A percentile compares a stretch with the other conserved stretches of the same genome.
These are phyloP conservation scores for Tetrastigma voinierianum DNA, from an alignment of 164 flowering plant genomes.

Conservation along the genomic window DNA sequence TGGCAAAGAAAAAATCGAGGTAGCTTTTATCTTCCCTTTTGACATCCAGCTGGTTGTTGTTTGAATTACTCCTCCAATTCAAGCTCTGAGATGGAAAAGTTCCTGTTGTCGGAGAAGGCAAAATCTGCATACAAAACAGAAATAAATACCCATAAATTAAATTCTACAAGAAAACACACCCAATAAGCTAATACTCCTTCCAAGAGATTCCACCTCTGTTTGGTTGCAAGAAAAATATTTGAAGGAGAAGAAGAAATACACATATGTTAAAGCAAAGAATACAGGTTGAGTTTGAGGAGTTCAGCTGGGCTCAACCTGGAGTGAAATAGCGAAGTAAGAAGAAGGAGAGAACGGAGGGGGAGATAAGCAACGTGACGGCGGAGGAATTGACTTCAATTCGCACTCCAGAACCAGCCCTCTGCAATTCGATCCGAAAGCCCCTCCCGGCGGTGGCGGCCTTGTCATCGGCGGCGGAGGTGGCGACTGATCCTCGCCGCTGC, in stretches of 20 bases:
- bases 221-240: no score
- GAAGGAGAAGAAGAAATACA: background rate
- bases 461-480: background rate
- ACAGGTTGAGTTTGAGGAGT: slow-evolving; percentile 63
- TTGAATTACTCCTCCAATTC: slow-evolving; percentile 40
- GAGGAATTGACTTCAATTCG: slow-evolving; percentile 63
- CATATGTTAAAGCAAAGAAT: slow-evolving; percentile 42
- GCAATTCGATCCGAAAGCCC: slow-evolving; percentile 35
- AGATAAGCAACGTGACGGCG: slow-evolving; percentile 52
- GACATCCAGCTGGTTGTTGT: slow-evolving; percentile 22
- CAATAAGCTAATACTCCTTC: background rate
- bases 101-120: slow-evolving; percentile 74
- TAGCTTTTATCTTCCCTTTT: slow-evolving; percentile 35
- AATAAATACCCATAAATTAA: slow-evolving; percentile 2
- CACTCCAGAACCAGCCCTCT: slow-evolving; percentile 43
- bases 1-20: slow-evolving; percentile 56
- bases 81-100: slow-evolving; percentile 38
- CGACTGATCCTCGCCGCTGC: slow-evolving; percentile 4
- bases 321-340: slow-evolving; percentile 59
- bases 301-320: slow-evolving; percentile 57
- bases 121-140: slow-evolving; percentile 29
- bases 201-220: background rate
- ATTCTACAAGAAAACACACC: background rate
- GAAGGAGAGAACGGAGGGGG: slow-evolving; percentile 52
- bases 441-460: slow-evolving; percentile 6